A percentile compares a stretch with the other conserved stretches of the same genome.
Evolutionary conservation across 169 alveolate genomes (phyloP).

Genomic region (Plasmodium inui): DNA sequence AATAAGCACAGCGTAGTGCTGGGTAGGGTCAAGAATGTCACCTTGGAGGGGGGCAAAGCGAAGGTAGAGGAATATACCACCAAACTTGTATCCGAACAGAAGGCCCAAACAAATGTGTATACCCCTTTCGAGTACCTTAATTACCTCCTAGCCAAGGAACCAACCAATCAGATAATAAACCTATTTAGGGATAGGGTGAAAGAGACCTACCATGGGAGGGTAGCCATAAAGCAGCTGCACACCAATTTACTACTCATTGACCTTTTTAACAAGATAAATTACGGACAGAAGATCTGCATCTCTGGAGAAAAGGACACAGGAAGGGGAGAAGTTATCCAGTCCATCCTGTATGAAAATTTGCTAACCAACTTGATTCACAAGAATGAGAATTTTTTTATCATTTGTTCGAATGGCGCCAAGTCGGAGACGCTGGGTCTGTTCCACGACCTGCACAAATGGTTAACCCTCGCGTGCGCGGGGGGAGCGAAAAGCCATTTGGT

Average conservation of each 20-base stretch:
- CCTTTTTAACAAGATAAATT: conserved; percentile 28
- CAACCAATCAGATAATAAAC: conserved; percentile 10
- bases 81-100: background rate
- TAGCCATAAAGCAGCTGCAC: conserved; percentile 26
- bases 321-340: conserved; percentile 1
- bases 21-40: conserved; percentile 16
- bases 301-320: conserved; percentile 15
- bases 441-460: background rate
- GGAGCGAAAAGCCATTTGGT: background rate
- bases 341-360: conserved; percentile 46
- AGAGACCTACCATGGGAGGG: conserved; percentile 10
- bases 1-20: conserved; percentile 17
- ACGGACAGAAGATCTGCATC: conserved; percentile 52
- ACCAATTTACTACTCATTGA: conserved; percentile 16
- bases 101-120: conserved; percentile 25
- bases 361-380: conserved; percentile 26
- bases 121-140: conserved; percentile 54
- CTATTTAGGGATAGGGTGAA: conserved; percentile 8
- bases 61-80: background rate
- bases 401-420: conserved; percentile 43
- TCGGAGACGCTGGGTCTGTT: conserved; percentile 26
- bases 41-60: background rate
- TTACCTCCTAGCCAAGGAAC: background rate
- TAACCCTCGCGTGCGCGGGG: background rate
- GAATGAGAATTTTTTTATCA: conserved; percentile 55